Evolutionary conservation across 2,329 filamentous ascomycete species (phyloP), one percentile per base, ranked within the genome.

Genomic region (Simplicillium sp.): DNA sequence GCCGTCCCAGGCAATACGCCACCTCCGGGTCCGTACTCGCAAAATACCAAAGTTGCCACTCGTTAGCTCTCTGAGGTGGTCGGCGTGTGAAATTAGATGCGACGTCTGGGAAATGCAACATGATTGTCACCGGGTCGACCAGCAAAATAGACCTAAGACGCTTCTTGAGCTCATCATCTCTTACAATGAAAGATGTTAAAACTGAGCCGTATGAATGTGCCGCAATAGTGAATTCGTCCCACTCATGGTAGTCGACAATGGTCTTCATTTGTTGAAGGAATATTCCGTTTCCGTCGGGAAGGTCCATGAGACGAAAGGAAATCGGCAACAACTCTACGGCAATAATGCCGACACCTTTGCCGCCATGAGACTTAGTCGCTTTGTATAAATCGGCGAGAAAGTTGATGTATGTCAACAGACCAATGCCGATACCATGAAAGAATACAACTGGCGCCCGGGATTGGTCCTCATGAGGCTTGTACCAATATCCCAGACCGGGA

Each of bases 21-120:
- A 84, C 77, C 2, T 78, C 78, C 20, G 78, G 75, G 48, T 87
- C 82, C 40, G 71, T 80, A 35, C 71, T 76, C 6, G 77, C 82
- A 54, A 84, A 85, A 50, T 82, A 87, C 67, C 76, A 82, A 12
- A 87, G 62, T 54, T 82, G 73, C 64, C 75, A 80, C 57, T 87
- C 80, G 46, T 82, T 84, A n/a, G 82, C 80, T 42, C 42, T 60
- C 53, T 48, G 60, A 3, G 75, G 75, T 40, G 46, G 54, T 20
- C 73, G 61, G 45, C 70, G 62, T 11, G 74, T 80, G 54, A 87
- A 86, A 58, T 86, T 87, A 65, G 78, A 85, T 11, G 81, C 79
- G 28, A 86, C 78, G 45, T 82, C 70, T 1, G 82, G 82, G 29
- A 82, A 67, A 54, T 87, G 82, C 29, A 87, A 66, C 41, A 84